phyloP scores from a whole-genome alignment of 129 eudicot species.

The Flaveria bidentis region DNA sequence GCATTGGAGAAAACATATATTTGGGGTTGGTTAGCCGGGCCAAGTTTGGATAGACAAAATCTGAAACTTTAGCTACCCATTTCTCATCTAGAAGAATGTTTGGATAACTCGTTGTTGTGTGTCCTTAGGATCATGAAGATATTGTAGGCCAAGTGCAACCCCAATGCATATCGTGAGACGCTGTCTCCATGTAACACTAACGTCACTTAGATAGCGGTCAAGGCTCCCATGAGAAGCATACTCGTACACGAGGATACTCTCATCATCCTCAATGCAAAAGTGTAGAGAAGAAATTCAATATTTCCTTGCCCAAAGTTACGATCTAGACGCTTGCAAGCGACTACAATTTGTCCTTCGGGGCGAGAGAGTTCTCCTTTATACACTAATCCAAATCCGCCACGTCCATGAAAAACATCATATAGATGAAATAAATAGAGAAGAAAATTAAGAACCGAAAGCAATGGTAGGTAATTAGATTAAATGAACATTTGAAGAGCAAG shows the following conservation, averaged over 20 bases:
- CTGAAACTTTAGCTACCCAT: not conserved
- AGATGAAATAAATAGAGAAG: not conserved
- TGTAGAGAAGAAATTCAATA: not conserved
- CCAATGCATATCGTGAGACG: slow-evolving; percentile 4
- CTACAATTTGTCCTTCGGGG: not conserved
- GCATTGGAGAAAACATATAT: not conserved
- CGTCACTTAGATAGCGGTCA: not conserved
- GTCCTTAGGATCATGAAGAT: slow-evolving; percentile 5
- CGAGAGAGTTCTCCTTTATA: not conserved
- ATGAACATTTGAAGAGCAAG: not conserved
- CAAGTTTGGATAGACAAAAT: slow-evolving; percentile 1
- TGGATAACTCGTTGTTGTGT: not conserved
- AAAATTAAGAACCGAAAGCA: not conserved
- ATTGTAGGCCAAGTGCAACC: not conserved
- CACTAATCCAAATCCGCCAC: slow-evolving; percentile 10
- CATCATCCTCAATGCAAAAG: not conserved
- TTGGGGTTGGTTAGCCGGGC: slow-evolving; percentile 5
- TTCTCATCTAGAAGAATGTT: not conserved
- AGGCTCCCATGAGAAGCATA: slow-evolving; percentile 5
- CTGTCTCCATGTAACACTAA: not conserved
- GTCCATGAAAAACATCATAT: not conserved
- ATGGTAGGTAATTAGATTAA: not conserved
- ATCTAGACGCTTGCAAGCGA: slow-evolving; percentile 10
- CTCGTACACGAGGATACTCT: not conserved
- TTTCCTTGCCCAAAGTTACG: slow-evolving; percentile 8